Evolutionary conservation across 2,329 filamentous ascomycete genomes (phyloP), one percentile per base, ranked within the genome.

Genomic region (Dryadomyces quercivorus): DNA sequence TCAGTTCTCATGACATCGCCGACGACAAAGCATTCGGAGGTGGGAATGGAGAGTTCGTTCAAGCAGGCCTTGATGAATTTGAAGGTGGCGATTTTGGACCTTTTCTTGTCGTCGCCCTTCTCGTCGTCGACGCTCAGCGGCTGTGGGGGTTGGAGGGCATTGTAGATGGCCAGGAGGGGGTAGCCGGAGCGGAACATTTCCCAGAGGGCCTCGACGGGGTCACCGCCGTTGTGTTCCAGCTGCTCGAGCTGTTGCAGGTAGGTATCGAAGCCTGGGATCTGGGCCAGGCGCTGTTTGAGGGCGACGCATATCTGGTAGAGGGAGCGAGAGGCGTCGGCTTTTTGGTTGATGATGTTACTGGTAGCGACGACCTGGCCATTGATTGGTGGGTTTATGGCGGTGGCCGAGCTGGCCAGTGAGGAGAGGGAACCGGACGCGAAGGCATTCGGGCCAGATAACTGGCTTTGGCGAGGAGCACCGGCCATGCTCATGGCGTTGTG

Each of bases 281-380:
- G 85, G 55, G 83, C 78, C 58, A 98, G 75, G 59, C 93, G 83
- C 70, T 85, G 83, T 66, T 88, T 88, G 58, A 97, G 75, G 53
- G 85, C 83, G 61, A 95, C 79, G 68, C 93, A 97, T 68, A 95
- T 95, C 70, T 97, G 92, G 70, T 95, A 98, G 22, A 98, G 81
- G 12, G 91, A 96, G 57, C 85, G 80, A 55, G 88, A 88, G 60
- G 93, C 91, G 67, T 95, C 91, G 67, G 91, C 93, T 67, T 88
- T 87, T 70, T 92, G 88, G 72, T 98, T 98, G 76, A 98, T 95
- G 68, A 98, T 95, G 69, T 95, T 96, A 68, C 87, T 80, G 57
- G 86, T 89, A 57, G 90, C 86, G 63, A 88, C 73, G 58, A 91
- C 80, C 57, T 80, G 80, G 48, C 82, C 82, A 57, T 75, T 80